phyloP scores from a whole-genome alignment of 257 asterid genomes.

The Petunia secreta region DNA sequence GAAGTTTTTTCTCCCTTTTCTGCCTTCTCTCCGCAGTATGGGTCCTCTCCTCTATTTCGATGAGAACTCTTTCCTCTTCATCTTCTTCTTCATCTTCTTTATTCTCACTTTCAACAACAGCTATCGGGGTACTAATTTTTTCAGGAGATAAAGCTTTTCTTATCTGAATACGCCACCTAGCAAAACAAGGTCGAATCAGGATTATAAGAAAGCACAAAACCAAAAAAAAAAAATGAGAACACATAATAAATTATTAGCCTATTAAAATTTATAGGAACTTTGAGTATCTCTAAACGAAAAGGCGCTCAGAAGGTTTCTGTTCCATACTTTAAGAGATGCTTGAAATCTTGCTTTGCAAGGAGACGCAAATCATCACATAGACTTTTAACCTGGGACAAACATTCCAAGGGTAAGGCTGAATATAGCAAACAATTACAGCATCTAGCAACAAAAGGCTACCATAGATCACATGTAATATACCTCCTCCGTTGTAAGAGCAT shows the following conservation, averaged over 20 bases:
- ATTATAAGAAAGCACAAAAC: neutral
- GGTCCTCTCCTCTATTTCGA: conserved; percentile 86
- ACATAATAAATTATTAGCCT: neutral
- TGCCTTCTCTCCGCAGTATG: conserved; percentile 83
- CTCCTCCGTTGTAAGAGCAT: conserved; percentile 81
- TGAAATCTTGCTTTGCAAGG: conserved; percentile 90
- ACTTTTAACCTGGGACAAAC: conserved; percentile 61
- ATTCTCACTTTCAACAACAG: conserved; percentile 44
- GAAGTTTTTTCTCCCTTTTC: conserved; percentile 66
- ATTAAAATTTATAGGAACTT: neutral
- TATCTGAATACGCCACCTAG: conserved; percentile 82
- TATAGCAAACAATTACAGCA: conserved; percentile 3
- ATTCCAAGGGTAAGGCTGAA: conserved; percentile 4
- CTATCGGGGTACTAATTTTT: conserved; percentile 46
- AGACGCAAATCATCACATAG: conserved; percentile 87
- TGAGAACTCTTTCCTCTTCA: conserved; percentile 71
- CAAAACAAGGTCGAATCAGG: neutral
- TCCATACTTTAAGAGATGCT: conserved; percentile 79
- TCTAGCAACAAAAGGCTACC: neutral
- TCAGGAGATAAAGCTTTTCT: conserved; percentile 85
- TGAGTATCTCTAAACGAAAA: neutral
- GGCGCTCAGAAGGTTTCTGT: neutral
- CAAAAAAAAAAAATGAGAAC: conserved; percentile 17
- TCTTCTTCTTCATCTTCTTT: conserved; percentile 45
- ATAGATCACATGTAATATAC: conserved; percentile 35